Base-by-base conservation (phyloP, 2,329 filamentous ascomycete genomes). In the Diaporthe sp. region DNA sequence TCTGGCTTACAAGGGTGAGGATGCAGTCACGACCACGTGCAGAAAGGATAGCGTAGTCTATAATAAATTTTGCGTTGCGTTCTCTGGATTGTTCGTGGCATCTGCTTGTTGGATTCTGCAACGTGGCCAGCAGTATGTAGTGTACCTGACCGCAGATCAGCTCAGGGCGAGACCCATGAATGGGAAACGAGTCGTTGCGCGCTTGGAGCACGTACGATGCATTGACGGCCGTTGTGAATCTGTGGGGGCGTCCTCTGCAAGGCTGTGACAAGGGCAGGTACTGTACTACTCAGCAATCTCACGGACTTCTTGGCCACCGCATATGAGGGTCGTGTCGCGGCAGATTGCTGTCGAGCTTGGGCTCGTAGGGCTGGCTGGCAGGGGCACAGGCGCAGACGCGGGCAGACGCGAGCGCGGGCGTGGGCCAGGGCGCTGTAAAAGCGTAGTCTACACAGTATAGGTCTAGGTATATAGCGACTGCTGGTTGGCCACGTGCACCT, bases 301-400 rank as follows among this genome's bases (percentile, higher is more conserved):
- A n/a, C 22, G 12, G 22, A 39, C 31, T 37, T 68, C 44, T 25
- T 17, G 63, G 65, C 65, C 47, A 47, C 47, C 44, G 34, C 31
- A 53, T 53, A 22, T 68, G 49, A 31, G 63, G 31, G 22, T 39
- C 47, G 61, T 39, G 34, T 68, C 65, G 47, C 65, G 65, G 65
- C 47, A 68, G 47, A 53, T 25, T n/a, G 20, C 34, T 17, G 31
- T 53, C 31, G n/a, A 37, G 47, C 65, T 25, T 13, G 34, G 65
- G 65, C 65, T 68, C 47, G 34, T 68, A 68, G 65, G 65, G 65
- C 65, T 68, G 65, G 31, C 65, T 20, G 61, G 65, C 63, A 51
- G 44, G 47, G 47, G 22, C 65, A 34, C 31, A 53, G 65, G 31
- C 47, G 65, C 65, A 20, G 65, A 13, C 65, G 65, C 47, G 7